Conservation (phyloP, 2,329 filamentous ascomycete species). For the Taxawa tesnikishii region DNA sequence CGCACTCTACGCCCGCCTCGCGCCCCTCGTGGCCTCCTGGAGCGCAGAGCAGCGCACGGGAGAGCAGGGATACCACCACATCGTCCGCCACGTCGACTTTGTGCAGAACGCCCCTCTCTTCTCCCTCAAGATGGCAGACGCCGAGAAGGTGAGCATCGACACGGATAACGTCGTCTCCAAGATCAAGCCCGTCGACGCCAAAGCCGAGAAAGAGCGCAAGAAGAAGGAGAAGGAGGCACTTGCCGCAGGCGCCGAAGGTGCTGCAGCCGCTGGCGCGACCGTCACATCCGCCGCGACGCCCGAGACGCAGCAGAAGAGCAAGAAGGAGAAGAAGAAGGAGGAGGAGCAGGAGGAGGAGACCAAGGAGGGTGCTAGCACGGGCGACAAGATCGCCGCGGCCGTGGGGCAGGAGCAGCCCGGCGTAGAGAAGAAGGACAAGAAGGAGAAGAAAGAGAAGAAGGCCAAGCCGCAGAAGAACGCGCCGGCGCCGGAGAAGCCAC, state of each 20-base stretch:
- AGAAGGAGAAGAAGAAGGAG: conserved; percentile 24
- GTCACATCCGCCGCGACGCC: conserved; percentile 26
- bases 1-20: conserved; percentile 67
- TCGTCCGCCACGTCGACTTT: conserved; percentile 86
- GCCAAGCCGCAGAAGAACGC: conserved; percentile 57
- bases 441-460: conserved; percentile 75
- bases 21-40: conserved; percentile 68
- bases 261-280: conserved; percentile 32
- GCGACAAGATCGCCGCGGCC: conserved; percentile 36
- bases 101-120: conserved; percentile 76
- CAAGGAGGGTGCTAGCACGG: conserved; percentile 43
- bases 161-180: conserved; percentile 71
- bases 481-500: conserved; percentile 54
- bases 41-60: conserved; percentile 77
- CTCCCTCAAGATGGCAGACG: conserved; percentile 54
- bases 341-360: conserved; percentile 37
- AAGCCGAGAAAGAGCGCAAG: conserved; percentile 90
- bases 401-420: conserved; percentile 27
- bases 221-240: conserved; percentile 82
- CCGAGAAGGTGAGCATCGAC: conserved; percentile 69
- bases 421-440: conserved; percentile 47
- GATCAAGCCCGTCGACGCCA: conserved; percentile 78
- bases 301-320: conserved; percentile 35
- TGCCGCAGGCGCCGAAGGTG: conserved; percentile 41
- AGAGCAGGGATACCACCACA: conserved; percentile 77